phyloP scores from a whole-genome alignment of 2,329 filamentous ascomycete genomes.

The Cordyceps militaris region DNA sequence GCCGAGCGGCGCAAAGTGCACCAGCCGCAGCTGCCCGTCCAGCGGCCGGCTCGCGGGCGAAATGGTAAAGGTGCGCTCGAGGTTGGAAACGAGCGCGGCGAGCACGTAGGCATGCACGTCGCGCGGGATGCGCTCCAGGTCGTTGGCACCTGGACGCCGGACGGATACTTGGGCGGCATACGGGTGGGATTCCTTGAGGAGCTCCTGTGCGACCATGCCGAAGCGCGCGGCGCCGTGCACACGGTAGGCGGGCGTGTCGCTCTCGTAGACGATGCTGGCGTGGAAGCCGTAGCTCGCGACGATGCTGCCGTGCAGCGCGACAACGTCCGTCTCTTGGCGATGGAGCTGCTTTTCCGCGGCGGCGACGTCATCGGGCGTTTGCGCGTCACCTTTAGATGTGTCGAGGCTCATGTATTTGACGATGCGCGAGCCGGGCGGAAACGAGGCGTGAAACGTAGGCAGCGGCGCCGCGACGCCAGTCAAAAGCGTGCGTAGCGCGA shows the following conservation, averaged over 20 bases:
- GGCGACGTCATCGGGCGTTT: constrained; percentile 3
- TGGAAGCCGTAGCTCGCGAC: constrained; percentile 90
- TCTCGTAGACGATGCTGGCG: constrained; percentile 81
- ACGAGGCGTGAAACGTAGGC: constrained; percentile 55
- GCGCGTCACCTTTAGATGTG: background rate
- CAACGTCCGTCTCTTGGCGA: constrained; percentile 28
- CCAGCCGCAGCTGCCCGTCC: constrained; percentile 61
- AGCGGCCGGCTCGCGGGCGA: constrained; percentile 65
- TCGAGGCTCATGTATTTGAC: constrained; percentile 30
- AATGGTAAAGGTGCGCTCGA: constrained; percentile 77
- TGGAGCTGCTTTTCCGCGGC: constrained; percentile 15
- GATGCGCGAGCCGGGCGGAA: constrained; percentile 50
- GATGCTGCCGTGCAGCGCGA: constrained; percentile 62
- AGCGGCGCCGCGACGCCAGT: constrained; percentile 46
- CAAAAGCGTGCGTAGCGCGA: constrained; percentile 52
- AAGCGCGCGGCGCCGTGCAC: constrained; percentile 72
- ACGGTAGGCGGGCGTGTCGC: constrained; percentile 76
- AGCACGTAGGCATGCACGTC: constrained; percentile 68
- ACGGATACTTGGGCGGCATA: constrained; percentile 41
- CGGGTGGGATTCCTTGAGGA: constrained; percentile 51
- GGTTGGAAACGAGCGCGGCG: constrained; percentile 66
- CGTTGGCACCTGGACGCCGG: constrained; percentile 14
- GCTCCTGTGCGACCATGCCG: constrained; percentile 71
- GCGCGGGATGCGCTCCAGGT: constrained; percentile 23
- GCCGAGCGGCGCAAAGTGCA: constrained; percentile 65